A percentile compares a stretch with the other conserved stretches of the same genome.
These are phyloP conservation scores for Vanilla planifolia DNA, from an alignment of 106 monocot genomes.

Conservation along the genomic window DNA sequence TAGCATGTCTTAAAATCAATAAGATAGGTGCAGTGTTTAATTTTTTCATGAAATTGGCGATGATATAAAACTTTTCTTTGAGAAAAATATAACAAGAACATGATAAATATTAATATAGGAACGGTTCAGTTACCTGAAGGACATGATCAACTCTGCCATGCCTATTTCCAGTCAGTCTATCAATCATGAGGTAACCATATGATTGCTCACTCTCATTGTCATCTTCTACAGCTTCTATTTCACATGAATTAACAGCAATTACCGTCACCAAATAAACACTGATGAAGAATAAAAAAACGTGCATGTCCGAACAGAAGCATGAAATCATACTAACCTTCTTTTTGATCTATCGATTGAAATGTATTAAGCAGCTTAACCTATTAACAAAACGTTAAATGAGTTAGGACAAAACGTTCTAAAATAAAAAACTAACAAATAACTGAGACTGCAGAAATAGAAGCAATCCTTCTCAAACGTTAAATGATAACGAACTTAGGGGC, in stretches of 20 bases:
- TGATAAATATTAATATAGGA: background rate
- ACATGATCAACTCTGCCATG: slow-evolving; percentile 87
- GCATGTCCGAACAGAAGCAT: background rate
- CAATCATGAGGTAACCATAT: slow-evolving; percentile 88
- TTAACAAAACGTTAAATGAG: slow-evolving; percentile 10
- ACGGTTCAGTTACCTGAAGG: slow-evolving; percentile 63
- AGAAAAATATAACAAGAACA: too few relatives aligned
- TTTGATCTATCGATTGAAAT: slow-evolving; percentile 35
- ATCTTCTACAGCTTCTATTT: slow-evolving; percentile 31
- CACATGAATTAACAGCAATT: background rate
- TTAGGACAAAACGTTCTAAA: too few relatives aligned
- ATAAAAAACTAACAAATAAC: too few relatives aligned
- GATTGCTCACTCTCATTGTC: slow-evolving; percentile 35
- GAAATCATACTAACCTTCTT: slow-evolving; percentile 43
- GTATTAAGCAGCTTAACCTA: slow-evolving; percentile 68
- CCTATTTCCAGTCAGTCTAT: slow-evolving; percentile 66
- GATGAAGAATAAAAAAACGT: background rate
- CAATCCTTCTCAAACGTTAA: too few relatives aligned
- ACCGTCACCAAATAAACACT: background rate
- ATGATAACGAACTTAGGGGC: too few relatives aligned
- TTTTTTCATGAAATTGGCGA: too few relatives aligned
- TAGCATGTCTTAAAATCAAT: too few relatives aligned
- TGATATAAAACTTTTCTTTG: too few relatives aligned
- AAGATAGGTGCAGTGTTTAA: too few relatives aligned
- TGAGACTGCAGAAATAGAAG: too few relatives aligned